A percentile compares a stretch with the other conserved stretches of the same genome.
Evolutionary conservation across 2,329 filamentous ascomycete species (phyloP).

Genomic region (Sordariomycetes sp.): DNA sequence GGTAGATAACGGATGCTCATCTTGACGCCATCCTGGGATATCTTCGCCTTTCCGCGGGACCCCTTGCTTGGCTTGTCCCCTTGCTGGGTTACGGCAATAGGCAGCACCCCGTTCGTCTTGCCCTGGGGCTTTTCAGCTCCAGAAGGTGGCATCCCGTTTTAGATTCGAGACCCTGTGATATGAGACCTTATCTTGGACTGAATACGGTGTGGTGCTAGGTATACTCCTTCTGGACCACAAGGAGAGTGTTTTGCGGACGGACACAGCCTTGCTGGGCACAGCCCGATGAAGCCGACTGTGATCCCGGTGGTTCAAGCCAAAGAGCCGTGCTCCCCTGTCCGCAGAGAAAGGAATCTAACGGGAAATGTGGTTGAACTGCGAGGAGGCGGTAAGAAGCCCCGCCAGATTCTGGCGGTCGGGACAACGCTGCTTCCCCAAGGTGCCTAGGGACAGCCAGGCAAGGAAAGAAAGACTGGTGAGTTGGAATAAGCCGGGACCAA

Average conservation of each 20-base stretch:
- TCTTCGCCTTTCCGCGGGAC: neutral
- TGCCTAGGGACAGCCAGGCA: neutral
- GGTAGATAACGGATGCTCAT: conserved; percentile 76
- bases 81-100: conserved; percentile 31
- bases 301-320: neutral
- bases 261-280: no score
- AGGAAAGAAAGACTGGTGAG: neutral
- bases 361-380: neutral
- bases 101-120: conserved; percentile 38
- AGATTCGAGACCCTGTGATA: neutral
- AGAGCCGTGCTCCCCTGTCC: no score
- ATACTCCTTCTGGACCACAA: neutral
- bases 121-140: conserved; percentile 2
- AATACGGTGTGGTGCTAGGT: neutral
- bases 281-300: no score
- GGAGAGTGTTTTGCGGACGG: no score
- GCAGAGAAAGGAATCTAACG: neutral
- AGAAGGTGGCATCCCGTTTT: conserved; percentile 7
- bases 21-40: conserved; percentile 56
- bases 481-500: neutral
- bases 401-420: neutral
- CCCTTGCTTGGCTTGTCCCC: neutral
- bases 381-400: neutral
- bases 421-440: neutral
- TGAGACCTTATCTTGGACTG: neutral